Evolutionary conservation across 768 basidiomycete species (phyloP), one percentile per base, ranked within the genome.

Genomic region (Panus rudis): DNA sequence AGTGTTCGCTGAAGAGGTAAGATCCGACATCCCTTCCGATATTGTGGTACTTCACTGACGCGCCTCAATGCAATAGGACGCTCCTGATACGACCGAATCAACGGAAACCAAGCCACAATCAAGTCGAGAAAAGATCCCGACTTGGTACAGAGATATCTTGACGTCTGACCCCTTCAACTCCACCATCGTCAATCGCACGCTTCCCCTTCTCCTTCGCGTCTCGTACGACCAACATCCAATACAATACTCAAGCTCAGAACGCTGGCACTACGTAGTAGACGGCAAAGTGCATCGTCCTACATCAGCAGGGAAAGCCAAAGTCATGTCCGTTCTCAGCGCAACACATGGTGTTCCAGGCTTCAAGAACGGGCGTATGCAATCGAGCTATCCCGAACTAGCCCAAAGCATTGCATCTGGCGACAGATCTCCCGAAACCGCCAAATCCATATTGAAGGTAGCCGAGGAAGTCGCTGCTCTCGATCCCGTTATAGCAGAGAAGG

Each of bases 151-250:
- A 3, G 65, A 72, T 22, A 45, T 87, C 14, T 46, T 67, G 33
- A 57, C 61, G 10, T 62, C 68, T 28, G 66, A 65, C 2, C 72
- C 78, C 21, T 56, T 77, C 16, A 58, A 64, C 19, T 47, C 62
- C 13, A 62, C 60, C 31, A 61, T 66, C 3, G 48, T 76, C 16
- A 73, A 79, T 34, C 72, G 73, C 24, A 64, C 78, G 28, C 58
- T 92, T 2, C 92, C 91, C 0, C 65, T 81, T 1, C 66, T 94
- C 12, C 70, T 94, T 10, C 72, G 67, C 28, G 46, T 87, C 3
- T 69, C 76, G 0, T 87, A 73, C 49, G 72, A 82, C 32, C 76
- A 73, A 0, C 59, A 73, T 47, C 83, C 85, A 2, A 55, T 93
- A 28, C 67, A 59, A 8, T 82, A 75, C 48, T 68, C 69, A 20